A percentile compares a stretch with the other conserved stretches of the same genome.
Conservation (phyloP, 768 basidiomycete species). For the Trametes maxima region DNA sequence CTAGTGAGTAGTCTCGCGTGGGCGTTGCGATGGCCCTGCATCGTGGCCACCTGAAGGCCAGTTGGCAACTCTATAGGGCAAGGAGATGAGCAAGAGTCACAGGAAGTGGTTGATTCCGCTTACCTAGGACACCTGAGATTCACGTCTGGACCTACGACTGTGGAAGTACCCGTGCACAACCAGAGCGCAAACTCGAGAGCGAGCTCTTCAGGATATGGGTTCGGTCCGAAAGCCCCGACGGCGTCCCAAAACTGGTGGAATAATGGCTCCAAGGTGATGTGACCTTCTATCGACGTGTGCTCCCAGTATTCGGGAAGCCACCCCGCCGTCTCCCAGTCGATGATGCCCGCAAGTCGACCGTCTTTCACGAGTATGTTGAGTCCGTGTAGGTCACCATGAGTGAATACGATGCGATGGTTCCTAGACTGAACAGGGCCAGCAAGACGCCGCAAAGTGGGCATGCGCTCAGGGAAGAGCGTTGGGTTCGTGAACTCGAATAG, state of each 20-base stretch:
- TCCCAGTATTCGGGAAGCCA: slow-evolving; percentile 35
- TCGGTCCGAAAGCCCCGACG: background rate
- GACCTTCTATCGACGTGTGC: slow-evolving; percentile 12
- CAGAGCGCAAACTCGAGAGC: slow-evolving; percentile 6
- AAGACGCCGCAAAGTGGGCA: slow-evolving; percentile 3
- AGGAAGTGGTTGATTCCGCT: background rate
- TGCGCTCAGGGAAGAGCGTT: background rate
- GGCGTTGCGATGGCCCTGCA: no score
- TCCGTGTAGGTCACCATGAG: slow-evolving; percentile 28
- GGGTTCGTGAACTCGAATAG: background rate
- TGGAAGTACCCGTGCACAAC: background rate
- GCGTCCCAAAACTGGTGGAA: slow-evolving; percentile 8
- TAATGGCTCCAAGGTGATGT: background rate
- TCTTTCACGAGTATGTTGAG: slow-evolving; percentile 29
- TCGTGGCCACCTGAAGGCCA: no score
- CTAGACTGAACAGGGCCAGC: slow-evolving; percentile 4
- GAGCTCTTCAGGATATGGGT: background rate
- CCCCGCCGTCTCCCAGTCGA: slow-evolving; percentile 33
- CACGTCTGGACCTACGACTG: background rate
- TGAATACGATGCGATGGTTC: slow-evolving; percentile 22
- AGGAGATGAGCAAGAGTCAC: no score
- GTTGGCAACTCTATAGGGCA: no score
- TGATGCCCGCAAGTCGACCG: slow-evolving; percentile 21
- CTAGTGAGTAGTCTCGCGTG: no score
- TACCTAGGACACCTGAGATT: background rate